A percentile compares a stretch with the other conserved stretches of the same genome.
These are phyloP conservation scores for Botryosphaeria agaves DNA, from an alignment of 2,329 filamentous ascomycete genomes.

Conservation along the genomic window DNA sequence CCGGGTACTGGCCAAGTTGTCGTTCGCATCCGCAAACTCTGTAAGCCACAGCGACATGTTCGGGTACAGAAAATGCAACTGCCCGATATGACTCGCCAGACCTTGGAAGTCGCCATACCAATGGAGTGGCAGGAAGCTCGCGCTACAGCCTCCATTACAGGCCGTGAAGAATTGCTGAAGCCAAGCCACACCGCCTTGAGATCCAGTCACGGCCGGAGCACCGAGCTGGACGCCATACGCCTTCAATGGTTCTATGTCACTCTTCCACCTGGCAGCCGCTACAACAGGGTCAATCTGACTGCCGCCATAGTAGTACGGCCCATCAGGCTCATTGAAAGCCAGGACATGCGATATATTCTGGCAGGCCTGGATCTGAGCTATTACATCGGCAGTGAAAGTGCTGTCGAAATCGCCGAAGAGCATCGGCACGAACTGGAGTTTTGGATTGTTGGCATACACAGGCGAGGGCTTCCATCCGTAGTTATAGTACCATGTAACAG, in stretches of 20 bases:
- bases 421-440: slow-evolving; percentile 71
- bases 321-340: slow-evolving; percentile 70
- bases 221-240: slow-evolving; percentile 47
- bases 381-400: slow-evolving; percentile 44
- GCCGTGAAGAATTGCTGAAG: slow-evolving; percentile 45
- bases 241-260: slow-evolving; percentile 52
- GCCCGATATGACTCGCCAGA: slow-evolving; percentile 47
- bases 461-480: slow-evolving; percentile 43
- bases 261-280: slow-evolving; percentile 53
- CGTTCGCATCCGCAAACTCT: slow-evolving; percentile 48
- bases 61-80: slow-evolving; percentile 30
- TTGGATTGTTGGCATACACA: slow-evolving; percentile 21
- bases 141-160: slow-evolving; percentile 29
- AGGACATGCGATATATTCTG: slow-evolving; percentile 50
- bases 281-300: slow-evolving; percentile 39
- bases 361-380: slow-evolving; percentile 30
- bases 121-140: slow-evolving; percentile 34
- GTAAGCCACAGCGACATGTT: slow-evolving; percentile 57
- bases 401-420: slow-evolving; percentile 48
- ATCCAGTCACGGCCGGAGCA: slow-evolving; percentile 52
- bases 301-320: slow-evolving; percentile 36
- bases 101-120: slow-evolving; percentile 50
- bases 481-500: slow-evolving; percentile 77
- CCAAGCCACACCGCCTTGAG: slow-evolving; percentile 45
- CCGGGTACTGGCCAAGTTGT: slow-evolving; percentile 39